Evolutionary conservation across 208 protist genomes (phyloP).

Genomic region (Leptomonas seymouri): DNA sequence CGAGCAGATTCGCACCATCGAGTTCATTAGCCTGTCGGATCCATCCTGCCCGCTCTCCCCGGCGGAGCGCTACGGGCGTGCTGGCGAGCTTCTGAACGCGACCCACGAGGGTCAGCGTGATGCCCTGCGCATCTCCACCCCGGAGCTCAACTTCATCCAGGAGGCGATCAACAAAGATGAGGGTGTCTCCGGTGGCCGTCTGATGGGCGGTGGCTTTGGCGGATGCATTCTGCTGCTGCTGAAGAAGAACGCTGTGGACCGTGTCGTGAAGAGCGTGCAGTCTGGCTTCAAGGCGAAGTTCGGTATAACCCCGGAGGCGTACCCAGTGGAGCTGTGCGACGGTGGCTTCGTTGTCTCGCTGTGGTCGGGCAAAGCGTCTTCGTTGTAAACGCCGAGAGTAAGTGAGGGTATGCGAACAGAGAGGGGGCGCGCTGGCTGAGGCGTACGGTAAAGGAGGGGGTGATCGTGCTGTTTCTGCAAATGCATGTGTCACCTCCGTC

Average conservation of each 20-base stretch:
- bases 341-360: slow-evolving; percentile 56
- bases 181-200: slow-evolving; percentile 63
- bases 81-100: slow-evolving; percentile 62
- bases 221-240: slow-evolving; percentile 74
- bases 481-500: too few relatives aligned
- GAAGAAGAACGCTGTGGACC: slow-evolving; percentile 48
- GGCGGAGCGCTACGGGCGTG: slow-evolving; percentile 44
- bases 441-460: background rate
- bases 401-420: background rate
- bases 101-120: slow-evolving; percentile 64
- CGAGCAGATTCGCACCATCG: slow-evolving; percentile 62
- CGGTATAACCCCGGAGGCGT: slow-evolving; percentile 47
- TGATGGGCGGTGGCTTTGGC: slow-evolving; percentile 89
- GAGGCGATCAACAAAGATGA: slow-evolving; percentile 59
- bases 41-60: slow-evolving; percentile 47
- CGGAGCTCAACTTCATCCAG: slow-evolving; percentile 79
- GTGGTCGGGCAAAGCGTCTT: slow-evolving; percentile 23
- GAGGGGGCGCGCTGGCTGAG: background rate
- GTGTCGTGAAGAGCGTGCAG: slow-evolving; percentile 50
- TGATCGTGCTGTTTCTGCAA: background rate
- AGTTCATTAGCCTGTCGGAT: slow-evolving; percentile 53
- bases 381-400: slow-evolving; percentile 24
- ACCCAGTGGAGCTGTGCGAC: slow-evolving; percentile 59
- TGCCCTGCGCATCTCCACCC: slow-evolving; percentile 64
- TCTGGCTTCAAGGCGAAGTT: slow-evolving; percentile 53